These are phyloP conservation scores for Coemansia erecta DNA, from an alignment of 192 early-diverging fungal species.

Conservation along the genomic window DNA sequence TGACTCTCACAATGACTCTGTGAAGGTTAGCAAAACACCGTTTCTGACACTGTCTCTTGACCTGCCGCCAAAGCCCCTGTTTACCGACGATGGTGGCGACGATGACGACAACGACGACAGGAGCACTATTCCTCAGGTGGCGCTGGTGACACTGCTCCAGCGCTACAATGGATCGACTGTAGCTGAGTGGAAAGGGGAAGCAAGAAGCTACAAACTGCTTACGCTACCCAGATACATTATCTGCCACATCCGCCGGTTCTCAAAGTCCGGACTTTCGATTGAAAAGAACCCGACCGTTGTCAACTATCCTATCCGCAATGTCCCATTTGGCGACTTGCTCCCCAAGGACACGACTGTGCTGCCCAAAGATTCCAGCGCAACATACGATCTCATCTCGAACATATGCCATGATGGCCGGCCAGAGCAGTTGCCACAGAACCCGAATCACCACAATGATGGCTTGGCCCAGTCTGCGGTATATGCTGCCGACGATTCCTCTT, in stretches of 20 bases:
- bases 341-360: conserved; percentile 46
- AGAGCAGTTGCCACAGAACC: background rate
- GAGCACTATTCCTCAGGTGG: conserved; percentile 81
- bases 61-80: conserved; percentile 86
- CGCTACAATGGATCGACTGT: conserved; percentile 82
- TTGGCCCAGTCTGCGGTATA: background rate
- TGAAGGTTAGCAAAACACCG: conserved; percentile 46
- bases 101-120: conserved; percentile 55
- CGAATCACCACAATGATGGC: background rate
- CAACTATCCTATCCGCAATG: conserved; percentile 84
- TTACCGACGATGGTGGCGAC: conserved; percentile 75
- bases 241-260: conserved; percentile 88
- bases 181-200: conserved; percentile 47
- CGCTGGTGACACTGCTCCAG: conserved; percentile 71
- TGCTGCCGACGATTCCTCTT: conserved; percentile 26
- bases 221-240: conserved; percentile 83
- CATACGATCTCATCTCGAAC: conserved; percentile 87
- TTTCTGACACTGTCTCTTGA: conserved; percentile 89
- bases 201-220: conserved; percentile 72
- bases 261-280: conserved; percentile 73
- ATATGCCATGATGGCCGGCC: conserved; percentile 86
- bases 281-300: conserved; percentile 99
- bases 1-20: conserved; percentile 19
- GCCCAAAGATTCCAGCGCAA: conserved; percentile 12
- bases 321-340: conserved; percentile 76